Evolutionary conservation across 169 alveolate genomes (phyloP).

Genomic region (Ichthyophthirius multifiliis): DNA sequence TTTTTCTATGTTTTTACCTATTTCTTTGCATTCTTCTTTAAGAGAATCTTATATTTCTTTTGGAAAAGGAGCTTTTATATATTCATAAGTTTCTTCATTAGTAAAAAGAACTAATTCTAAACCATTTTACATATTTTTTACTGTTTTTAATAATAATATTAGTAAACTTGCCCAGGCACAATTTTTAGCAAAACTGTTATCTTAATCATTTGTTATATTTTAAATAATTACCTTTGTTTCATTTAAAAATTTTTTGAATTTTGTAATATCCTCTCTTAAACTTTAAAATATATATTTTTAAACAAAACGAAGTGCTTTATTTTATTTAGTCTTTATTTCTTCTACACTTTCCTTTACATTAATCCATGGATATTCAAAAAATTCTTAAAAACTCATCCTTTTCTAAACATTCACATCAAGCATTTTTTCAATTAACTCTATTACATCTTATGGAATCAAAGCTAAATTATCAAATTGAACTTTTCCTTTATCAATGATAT

Average conservation of each 20-base stretch:
- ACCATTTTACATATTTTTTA: background rate
- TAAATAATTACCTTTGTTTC: background rate
- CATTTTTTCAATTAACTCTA: conserved; percentile 60
- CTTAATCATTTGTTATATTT: background rate
- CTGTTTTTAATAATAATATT: background rate
- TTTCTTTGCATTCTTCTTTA: background rate
- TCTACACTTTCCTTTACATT: too few species aligned
- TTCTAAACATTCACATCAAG: conserved; percentile 56
- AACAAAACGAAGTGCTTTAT: background rate
- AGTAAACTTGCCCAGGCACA: background rate
- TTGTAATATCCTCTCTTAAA: background rate
- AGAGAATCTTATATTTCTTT: background rate
- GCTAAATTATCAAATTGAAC: background rate
- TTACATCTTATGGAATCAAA: conserved; percentile 12
- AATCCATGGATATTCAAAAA: conserved; percentile 53
- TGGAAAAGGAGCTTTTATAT: background rate
- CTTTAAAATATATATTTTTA: background rate
- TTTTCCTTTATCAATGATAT: conserved; percentile 8
- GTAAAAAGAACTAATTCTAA: background rate
- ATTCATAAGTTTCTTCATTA: background rate
- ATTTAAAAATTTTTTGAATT: background rate
- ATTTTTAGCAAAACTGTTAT: background rate
- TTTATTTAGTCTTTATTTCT: too few species aligned
- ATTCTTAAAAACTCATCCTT: conserved; percentile 44
- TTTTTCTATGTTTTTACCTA: background rate